Percentiles rank a stretch among this genome's conserved stretches.
These are phyloP conservation scores for Phytopythium montanum DNA, from an alignment of 352 stramenopile species.

Conservation along the genomic window DNA sequence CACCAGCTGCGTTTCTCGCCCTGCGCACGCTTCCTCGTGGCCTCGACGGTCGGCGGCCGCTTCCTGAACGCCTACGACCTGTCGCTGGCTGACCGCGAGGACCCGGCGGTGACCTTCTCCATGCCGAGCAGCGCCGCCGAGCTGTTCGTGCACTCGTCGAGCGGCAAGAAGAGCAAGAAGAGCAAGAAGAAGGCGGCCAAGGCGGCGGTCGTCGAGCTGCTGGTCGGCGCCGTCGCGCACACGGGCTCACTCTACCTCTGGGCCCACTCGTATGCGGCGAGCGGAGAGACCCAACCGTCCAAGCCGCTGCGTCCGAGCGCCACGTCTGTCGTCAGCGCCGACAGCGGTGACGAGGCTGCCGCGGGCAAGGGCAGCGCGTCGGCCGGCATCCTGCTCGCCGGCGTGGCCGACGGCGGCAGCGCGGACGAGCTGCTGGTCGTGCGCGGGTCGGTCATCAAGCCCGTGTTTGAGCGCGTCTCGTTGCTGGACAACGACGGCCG, in stretches of 20 bases:
- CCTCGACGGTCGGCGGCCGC: conserved; percentile 59
- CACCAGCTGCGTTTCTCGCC: conserved; percentile 66
- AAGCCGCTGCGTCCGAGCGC: conserved; percentile 60
- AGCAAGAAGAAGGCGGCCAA: conserved; percentile 35
- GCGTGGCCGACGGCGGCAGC: conserved; percentile 23
- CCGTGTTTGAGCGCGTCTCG: conserved; percentile 70
- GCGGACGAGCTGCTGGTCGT: conserved; percentile 52
- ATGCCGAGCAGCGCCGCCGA: conserved; percentile 52
- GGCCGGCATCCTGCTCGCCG: conserved; percentile 42
- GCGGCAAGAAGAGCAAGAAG: conserved; percentile 59
- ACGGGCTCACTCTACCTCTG: conserved; percentile 72
- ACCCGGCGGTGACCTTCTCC: conserved; percentile 71
- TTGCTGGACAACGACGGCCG: conserved; percentile 51
- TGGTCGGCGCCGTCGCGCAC: conserved; percentile 52
- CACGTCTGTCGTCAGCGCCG: conserved; percentile 25
- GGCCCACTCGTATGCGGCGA: conserved; percentile 54
- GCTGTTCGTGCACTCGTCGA: conserved; percentile 45
- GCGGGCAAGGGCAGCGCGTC: conserved; percentile 19
- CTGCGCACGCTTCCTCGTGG: conserved; percentile 66
- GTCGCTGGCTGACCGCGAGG: conserved; percentile 47
- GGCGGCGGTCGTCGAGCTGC: conserved; percentile 41
- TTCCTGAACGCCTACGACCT: conserved; percentile 88
- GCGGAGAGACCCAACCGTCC: conserved; percentile 34
- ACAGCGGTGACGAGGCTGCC: conserved; percentile 10
- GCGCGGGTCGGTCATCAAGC: conserved; percentile 69